Evolutionary conservation across 306 rosid species (phyloP), one percentile per base, ranked within the genome.

Genomic region (Chamaecrista fasciculata): DNA sequence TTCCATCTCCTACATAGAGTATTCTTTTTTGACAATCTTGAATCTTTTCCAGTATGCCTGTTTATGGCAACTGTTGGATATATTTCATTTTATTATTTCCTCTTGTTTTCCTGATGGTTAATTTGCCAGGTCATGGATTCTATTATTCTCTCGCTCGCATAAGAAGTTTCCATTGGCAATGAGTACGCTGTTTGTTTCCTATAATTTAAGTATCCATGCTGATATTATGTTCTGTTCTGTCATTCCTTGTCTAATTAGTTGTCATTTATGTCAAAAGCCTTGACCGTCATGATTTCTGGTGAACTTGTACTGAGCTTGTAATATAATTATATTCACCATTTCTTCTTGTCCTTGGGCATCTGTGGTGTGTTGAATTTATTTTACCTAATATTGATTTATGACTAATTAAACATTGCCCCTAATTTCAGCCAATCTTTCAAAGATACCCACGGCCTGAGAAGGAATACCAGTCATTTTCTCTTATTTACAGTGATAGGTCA

Each of bases 361-460:
- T 60, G 33, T 71, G 29, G 19, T 65, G 66, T 66, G 31, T n/a
- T 69, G 66, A 60, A 40, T 60, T 66, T 51, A 34, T 76, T 28
- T 70, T 61, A 62, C 60, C 67, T 52, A 66, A 34, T 55, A 28
- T 55, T 73, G 63, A 28, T 28, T 52, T 79, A 33, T 80, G 72
- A 73, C 89, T 89, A 59, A 85, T 71, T 71, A 62, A 75, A 61
- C 62, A 24, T 80, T 59, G 37, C 31, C 31, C 76, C 56, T 29
- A 14, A 21, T 63, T 83, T 73, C 92, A 95, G 99, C 97, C 96
- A 64, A 95, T 95, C 79, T 95, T 95, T 84, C 97, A 95, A 80
- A 89, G 99, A 83, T 85, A 91, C 89, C 97, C 99, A 7, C 87
- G 97, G 37, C 99, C 97, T 11, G 99, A 95, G 83, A 95, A 95